Evolutionary conservation across 2,329 filamentous ascomycete species (phyloP).

Genomic region (Paecilomyces fulvus): DNA sequence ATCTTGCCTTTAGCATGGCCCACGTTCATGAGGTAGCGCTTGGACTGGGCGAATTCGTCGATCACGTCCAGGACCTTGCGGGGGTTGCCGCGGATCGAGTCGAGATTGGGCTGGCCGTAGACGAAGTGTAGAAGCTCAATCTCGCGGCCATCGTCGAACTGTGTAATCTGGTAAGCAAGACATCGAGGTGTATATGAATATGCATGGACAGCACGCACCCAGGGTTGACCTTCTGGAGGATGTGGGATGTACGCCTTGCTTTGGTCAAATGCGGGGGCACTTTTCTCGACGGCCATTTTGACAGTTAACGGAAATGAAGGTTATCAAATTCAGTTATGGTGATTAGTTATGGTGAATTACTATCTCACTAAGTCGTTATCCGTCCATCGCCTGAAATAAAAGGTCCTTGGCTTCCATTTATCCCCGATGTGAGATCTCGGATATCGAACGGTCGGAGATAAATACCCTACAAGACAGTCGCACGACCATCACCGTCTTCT

Average conservation of each 20-base stretch:
- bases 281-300: neutral
- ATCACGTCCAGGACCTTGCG: slow-evolving; percentile 56
- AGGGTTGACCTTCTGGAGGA: neutral
- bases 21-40: slow-evolving; percentile 70
- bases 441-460: neutral
- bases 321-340: neutral
- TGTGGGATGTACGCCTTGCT: neutral
- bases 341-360: neutral
- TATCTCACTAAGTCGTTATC: neutral
- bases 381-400: neutral
- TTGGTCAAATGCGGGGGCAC: neutral
- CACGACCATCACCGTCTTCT: neutral
- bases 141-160: slow-evolving; percentile 55
- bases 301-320: neutral
- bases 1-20: slow-evolving; percentile 64
- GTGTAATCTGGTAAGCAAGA: neutral
- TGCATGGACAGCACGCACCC: neutral
- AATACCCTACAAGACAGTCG: neutral
- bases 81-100: slow-evolving; percentile 55
- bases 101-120: slow-evolving; percentile 50
- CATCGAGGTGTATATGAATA: neutral
- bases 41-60: slow-evolving; percentile 56
- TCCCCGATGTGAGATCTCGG: neutral
- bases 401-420: neutral
- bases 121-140: slow-evolving; percentile 62